A percentile compares a stretch with the other conserved stretches of the same genome.
Conservation (phyloP, 768 basidiomycete species). For the Russula sp. region DNA sequence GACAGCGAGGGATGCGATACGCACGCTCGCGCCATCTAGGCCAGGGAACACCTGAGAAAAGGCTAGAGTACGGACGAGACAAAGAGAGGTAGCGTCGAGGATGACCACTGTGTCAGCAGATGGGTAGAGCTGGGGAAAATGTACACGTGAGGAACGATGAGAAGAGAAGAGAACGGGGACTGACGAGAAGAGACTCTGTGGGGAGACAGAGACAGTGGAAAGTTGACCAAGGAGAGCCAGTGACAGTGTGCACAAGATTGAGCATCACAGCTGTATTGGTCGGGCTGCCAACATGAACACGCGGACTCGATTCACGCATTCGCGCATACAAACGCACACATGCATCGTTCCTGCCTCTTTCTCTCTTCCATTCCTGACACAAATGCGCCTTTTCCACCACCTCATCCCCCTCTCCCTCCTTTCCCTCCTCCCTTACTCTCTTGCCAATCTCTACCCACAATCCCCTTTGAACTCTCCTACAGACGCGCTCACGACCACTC, state of each 20-base stretch:
- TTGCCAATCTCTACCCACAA: conserved; percentile 36
- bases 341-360: background rate
- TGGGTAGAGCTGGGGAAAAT: conserved; percentile 50
- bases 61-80: conserved; percentile 60
- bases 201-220: conserved; percentile 53
- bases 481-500: conserved; percentile 40
- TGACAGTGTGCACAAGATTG: conserved; percentile 38
- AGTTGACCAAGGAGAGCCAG: conserved; percentile 45
- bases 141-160: conserved; percentile 10
- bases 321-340: background rate
- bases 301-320: no score
- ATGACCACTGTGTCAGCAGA: conserved; percentile 65
- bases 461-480: conserved; percentile 26
- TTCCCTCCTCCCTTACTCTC: conserved; percentile 30
- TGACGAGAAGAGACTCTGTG: conserved; percentile 51
- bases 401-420: conserved; percentile 16
- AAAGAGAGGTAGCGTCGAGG: conserved; percentile 60
- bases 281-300: no score
- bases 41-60: conserved; percentile 79
- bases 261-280: conserved; percentile 32
- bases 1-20: conserved; percentile 56
- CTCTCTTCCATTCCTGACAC: conserved; percentile 6
- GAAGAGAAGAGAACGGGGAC: conserved; percentile 25
- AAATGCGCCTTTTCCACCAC: conserved; percentile 4
- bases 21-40: conserved; percentile 34